Conservation (phyloP, 495 filamentous ascomycete species). For the Pyrenula aspistea region DNA sequence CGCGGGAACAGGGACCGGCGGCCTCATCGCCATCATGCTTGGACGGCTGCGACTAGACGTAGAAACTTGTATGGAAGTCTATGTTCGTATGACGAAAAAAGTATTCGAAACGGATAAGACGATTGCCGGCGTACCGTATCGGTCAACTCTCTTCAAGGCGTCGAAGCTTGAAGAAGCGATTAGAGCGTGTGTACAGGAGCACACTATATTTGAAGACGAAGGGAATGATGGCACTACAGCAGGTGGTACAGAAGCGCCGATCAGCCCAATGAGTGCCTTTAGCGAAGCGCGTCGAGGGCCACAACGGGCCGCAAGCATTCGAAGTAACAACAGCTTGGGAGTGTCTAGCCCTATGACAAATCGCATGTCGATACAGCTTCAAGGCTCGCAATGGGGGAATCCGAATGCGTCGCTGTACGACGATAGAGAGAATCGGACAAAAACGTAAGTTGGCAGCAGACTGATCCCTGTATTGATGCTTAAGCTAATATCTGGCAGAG, state of each 20-base stretch:
- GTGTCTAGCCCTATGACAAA: slow-evolving; percentile 18
- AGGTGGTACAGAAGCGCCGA: slow-evolving; percentile 20
- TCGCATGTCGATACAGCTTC: slow-evolving; percentile 26
- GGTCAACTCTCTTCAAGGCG: slow-evolving; percentile 90
- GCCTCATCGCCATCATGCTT: slow-evolving; percentile 92
- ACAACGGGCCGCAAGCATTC: slow-evolving; percentile 32
- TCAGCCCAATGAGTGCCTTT: slow-evolving; percentile 21
- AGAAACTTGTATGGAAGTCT: slow-evolving; percentile 92
- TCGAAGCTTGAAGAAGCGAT: slow-evolving; percentile 93
- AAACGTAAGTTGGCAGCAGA: slow-evolving; percentile 71
- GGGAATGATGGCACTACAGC: slow-evolving; percentile 50
- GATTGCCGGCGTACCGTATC: slow-evolving; percentile 84
- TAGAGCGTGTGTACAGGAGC: slow-evolving; percentile 73
- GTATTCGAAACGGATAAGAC: slow-evolving; percentile 99
- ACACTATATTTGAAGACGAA: slow-evolving; percentile 69
- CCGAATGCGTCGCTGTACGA: slow-evolving; percentile 64
- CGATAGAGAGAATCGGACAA: slow-evolving; percentile 70
- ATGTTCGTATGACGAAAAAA: slow-evolving; percentile 81
- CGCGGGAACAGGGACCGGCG: slow-evolving; percentile 86
- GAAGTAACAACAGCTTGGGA: slow-evolving; percentile 26
- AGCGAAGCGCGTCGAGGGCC: slow-evolving; percentile 22
- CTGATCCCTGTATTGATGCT: slow-evolving; percentile 5
- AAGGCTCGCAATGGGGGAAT: slow-evolving; percentile 41
- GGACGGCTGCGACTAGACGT: slow-evolving; percentile 83
- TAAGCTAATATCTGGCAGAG: slow-evolving; percentile 30